Evolutionary conservation across 2,329 filamentous ascomycete species (phyloP).

Genomic region (Beauveria caledonica): DNA sequence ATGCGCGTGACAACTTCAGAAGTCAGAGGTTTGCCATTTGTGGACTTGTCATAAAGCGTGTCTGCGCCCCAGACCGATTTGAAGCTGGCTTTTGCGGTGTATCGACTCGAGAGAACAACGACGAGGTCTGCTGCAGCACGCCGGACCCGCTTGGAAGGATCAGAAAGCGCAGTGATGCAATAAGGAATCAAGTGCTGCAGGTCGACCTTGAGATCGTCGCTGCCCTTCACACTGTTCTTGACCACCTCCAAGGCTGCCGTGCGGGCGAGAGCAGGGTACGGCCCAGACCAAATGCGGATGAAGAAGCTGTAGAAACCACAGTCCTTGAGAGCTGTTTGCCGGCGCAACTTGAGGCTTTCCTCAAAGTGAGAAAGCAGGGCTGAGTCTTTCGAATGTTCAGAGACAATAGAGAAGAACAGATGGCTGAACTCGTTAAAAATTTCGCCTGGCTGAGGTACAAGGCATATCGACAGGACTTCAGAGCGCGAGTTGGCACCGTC

Average conservation of each 20-base stretch:
- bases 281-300: conserved; percentile 63
- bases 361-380: conserved; percentile 44
- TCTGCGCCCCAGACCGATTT: conserved; percentile 53
- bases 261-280: conserved; percentile 60
- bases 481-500: conserved; percentile 29
- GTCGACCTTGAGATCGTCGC: conserved; percentile 46
- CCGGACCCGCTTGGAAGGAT: conserved; percentile 68
- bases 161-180: conserved; percentile 62
- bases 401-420: conserved; percentile 47
- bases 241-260: conserved; percentile 60
- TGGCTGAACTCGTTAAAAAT: conserved; percentile 52
- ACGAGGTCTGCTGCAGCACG: conserved; percentile 64
- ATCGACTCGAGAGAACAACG: conserved; percentile 44
- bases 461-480: conserved; percentile 39
- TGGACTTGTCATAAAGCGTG: conserved; percentile 54
- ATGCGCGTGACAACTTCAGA: conserved; percentile 51
- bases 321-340: conserved; percentile 45
- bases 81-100: conserved; percentile 26
- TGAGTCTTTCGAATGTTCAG: conserved; percentile 31
- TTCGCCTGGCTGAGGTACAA: conserved; percentile 40
- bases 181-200: conserved; percentile 81
- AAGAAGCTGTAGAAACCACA: conserved; percentile 70
- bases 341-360: conserved; percentile 44
- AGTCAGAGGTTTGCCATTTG: conserved; percentile 49
- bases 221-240: conserved; percentile 46